Conservation (phyloP, 176 grass and related monocot species). For the Aegilops umbellulata region DNA sequence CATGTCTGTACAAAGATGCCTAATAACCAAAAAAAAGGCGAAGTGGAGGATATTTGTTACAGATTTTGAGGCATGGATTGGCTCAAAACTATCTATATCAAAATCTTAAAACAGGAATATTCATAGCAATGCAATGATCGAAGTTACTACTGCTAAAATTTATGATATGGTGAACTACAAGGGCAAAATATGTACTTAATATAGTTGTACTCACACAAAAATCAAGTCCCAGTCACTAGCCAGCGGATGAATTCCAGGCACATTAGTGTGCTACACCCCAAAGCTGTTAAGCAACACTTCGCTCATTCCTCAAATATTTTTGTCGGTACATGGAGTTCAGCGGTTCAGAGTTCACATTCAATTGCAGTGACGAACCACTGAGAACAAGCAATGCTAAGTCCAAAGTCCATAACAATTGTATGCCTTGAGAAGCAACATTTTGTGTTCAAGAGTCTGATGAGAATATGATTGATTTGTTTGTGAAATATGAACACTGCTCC, state of each 20-base stretch:
- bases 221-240: not conserved
- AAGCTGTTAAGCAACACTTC: conserved; percentile 3
- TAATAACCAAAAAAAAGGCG: not conserved
- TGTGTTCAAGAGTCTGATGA: not conserved
- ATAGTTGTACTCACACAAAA: not conserved
- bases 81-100: not conserved
- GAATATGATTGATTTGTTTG: conserved; percentile 6
- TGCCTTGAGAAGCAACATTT: not conserved
- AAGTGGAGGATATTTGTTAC: not conserved
- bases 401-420: not conserved
- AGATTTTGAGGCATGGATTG: not conserved
- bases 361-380: conserved; percentile 1
- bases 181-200: conserved; percentile 11
- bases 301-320: conserved; percentile 14
- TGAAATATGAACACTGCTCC: conserved; percentile 14
- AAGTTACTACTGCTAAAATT: conserved; percentile 4
- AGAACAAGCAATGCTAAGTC: not conserved
- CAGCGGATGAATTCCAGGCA: not conserved
- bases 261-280: conserved; percentile 4
- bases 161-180: conserved; percentile 1
- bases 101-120: conserved; percentile 13
- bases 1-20: not conserved
- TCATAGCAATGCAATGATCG: not conserved
- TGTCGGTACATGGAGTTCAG: not conserved
- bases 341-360: conserved; percentile 21